Base-by-base conservation (phyloP, 495 filamentous ascomycete species). In the Lentithecium fluviatile region DNA sequence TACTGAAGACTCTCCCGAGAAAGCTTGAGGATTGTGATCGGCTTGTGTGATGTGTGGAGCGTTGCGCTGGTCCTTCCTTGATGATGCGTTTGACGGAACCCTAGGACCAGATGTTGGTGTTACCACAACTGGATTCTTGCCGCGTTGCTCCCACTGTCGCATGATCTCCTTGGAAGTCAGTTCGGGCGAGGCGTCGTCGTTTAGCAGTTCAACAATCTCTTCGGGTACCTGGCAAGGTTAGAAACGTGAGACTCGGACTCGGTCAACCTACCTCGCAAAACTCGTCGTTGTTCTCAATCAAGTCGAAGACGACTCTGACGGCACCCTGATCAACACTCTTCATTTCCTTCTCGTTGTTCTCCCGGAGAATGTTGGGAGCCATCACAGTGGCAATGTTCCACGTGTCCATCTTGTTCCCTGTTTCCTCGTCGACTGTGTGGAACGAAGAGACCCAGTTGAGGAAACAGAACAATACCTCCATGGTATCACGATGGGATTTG, bases 301-400 rank as follows among this genome's bases (percentile, higher is more conserved):
- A 73, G 13, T 84, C 82, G 69, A 94, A 88, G 7, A 99, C 87
- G 24, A 91, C 92, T 68, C 95, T 89, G 49, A 99, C 96, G 13
- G 91, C 89, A 12, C 57, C 62, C 29, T 65, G 61, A 45, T 69
- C 66, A 4, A 60, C 60, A 21, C 85, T 81, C 62, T 83, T 86
- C 69, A 85, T 85, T 24, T 62, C 65, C 37, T 46, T 52, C 2
- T 68, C 62, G 32, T 80, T 78, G 64, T 83, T 87, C 11, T 88
- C 85, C 66, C 89, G 90, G 13, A 99, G 84, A 53, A 99, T 88
- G 62, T 99, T 99, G 0, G 94, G 94, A 6, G 92, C 90, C 64
- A 99, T 95, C 58, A 99, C 94, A n/a, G 95, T 97, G 6, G 94
- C 90, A 53, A 99, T 82, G 69, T 99, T 99, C 74, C 96, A 92